A percentile compares a stretch with the other conserved stretches of the same genome.
Evolutionary conservation across 1,139 yeast species (phyloP).

Genomic region (Taphrina deformans): DNA sequence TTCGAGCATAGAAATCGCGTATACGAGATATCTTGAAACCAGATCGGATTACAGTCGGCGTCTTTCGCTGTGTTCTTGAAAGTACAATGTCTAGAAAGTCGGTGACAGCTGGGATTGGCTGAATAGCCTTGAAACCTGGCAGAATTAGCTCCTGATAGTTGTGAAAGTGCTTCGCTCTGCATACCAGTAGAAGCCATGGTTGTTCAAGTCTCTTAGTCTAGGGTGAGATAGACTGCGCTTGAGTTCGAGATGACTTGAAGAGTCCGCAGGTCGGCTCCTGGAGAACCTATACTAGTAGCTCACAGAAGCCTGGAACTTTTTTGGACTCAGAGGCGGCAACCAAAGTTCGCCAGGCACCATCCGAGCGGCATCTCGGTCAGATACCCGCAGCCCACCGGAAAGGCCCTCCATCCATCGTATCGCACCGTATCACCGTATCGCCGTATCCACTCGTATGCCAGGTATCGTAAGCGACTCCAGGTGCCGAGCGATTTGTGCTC

Average conservation of each 20-base stretch:
- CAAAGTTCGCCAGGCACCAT: not conserved
- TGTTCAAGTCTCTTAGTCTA: not conserved
- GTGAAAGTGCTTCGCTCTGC: too few species aligned
- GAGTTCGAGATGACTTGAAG: not conserved
- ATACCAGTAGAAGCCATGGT: slow-evolving; percentile 15
- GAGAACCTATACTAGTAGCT: not conserved
- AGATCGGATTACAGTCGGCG: slow-evolving; percentile 82
- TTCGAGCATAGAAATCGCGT: slow-evolving; percentile 97
- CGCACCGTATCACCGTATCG: too few species aligned
- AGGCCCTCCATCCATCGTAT: too few species aligned
- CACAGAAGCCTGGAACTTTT: not conserved
- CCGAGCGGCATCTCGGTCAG: too few species aligned
- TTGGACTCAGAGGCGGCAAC: not conserved
- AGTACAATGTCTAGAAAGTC: slow-evolving; percentile 86
- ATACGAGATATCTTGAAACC: slow-evolving; percentile 96
- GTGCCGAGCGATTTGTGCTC: too few species aligned
- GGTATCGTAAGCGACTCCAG: too few species aligned
- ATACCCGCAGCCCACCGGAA: too few species aligned
- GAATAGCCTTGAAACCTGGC: slow-evolving; percentile 33
- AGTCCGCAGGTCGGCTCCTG: not conserved
- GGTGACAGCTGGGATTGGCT: slow-evolving; percentile 36
- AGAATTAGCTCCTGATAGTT: too few species aligned
- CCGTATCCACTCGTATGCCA: too few species aligned
- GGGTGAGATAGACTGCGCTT: not conserved
- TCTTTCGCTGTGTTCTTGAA: slow-evolving; percentile 93